A percentile compares a stretch with the other conserved stretches of the same genome.
phyloP scores from a whole-genome alignment of 768 basidiomycete species.

The Leccinum longicurvipes region DNA sequence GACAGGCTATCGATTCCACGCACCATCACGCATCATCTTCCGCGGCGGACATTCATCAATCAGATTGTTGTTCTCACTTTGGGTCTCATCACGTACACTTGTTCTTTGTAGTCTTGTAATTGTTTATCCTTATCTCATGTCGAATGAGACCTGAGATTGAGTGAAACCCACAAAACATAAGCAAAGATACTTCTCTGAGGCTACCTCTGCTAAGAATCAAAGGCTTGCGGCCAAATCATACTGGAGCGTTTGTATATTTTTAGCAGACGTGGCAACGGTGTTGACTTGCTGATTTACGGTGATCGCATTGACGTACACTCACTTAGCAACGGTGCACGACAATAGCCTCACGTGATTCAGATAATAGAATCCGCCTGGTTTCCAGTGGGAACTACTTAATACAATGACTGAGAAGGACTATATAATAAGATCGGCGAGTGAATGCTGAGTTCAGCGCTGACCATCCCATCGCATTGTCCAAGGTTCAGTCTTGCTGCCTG shows the following conservation, averaged over 20 bases:
- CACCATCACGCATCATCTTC: too few relatives aligned
- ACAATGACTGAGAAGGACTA: not conserved
- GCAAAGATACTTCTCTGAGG: too few relatives aligned
- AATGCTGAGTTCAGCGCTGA: not conserved
- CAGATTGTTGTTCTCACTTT: not conserved
- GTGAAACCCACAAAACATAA: not conserved
- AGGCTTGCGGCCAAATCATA: too few relatives aligned
- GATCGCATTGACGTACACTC: too few relatives aligned
- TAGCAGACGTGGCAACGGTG: not conserved
- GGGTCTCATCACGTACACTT: not conserved
- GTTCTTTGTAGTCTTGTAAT: not conserved
- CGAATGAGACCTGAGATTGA: not conserved
- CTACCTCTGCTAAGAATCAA: too few relatives aligned
- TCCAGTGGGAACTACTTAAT: too few relatives aligned
- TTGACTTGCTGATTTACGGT: not conserved
- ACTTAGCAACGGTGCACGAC: not conserved
- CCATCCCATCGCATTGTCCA: not conserved
- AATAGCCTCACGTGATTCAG: not conserved
- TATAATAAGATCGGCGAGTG: slow-evolving; percentile 6
- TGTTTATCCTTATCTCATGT: not conserved
- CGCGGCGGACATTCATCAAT: too few relatives aligned
- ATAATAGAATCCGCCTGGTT: not conserved
- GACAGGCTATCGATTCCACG: not conserved
- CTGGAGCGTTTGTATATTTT: too few relatives aligned
- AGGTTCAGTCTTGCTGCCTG: slow-evolving; percentile 9